These are phyloP conservation scores for Fusarium succisae DNA, from an alignment of 2,329 filamentous ascomycete species.

Conservation along the genomic window DNA sequence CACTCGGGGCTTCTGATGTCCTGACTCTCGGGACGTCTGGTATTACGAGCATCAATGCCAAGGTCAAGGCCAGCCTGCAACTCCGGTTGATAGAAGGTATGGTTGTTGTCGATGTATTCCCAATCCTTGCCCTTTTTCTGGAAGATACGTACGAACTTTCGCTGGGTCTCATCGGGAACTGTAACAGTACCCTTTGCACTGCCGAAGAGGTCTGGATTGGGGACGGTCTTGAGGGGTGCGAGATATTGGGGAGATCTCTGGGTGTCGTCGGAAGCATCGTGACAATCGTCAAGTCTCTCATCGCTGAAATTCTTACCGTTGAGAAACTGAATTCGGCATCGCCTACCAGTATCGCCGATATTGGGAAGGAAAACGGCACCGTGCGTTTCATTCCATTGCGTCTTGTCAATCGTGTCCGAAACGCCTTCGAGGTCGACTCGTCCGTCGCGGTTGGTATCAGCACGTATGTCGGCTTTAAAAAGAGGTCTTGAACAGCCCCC, in stretches of 20 bases:
- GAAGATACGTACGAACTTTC: slow-evolving; percentile 41
- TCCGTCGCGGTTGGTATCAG: slow-evolving; percentile 50
- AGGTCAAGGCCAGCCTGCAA: slow-evolving; percentile 45
- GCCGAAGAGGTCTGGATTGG: slow-evolving; percentile 14
- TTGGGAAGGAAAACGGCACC: slow-evolving; percentile 50
- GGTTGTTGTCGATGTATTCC: slow-evolving; percentile 34
- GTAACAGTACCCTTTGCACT: slow-evolving; percentile 17
- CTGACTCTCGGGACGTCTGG: neutral
- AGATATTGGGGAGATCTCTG: slow-evolving; percentile 43
- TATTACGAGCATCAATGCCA: slow-evolving; percentile 47
- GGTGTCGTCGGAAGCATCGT: slow-evolving; percentile 47
- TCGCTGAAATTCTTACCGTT: neutral
- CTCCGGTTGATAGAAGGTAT: slow-evolving; percentile 41
- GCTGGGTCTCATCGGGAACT: neutral
- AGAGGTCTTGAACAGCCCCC: too few species aligned
- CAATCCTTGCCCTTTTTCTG: slow-evolving; percentile 33
- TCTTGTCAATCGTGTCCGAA: slow-evolving; percentile 37
- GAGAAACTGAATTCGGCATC: too few species aligned
- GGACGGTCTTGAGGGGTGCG: slow-evolving; percentile 46
- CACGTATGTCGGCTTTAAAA: slow-evolving; percentile 33
- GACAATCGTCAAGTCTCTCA: slow-evolving; percentile 41
- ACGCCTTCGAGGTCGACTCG: slow-evolving; percentile 31
- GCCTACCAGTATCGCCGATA: slow-evolving; percentile 47
- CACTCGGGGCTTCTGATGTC: rapidly evolving
- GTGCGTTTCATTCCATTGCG: slow-evolving; percentile 24